phyloP scores from a whole-genome alignment of 371 early-diverging fungal species.

The Actinomortierella ambigua region DNA sequence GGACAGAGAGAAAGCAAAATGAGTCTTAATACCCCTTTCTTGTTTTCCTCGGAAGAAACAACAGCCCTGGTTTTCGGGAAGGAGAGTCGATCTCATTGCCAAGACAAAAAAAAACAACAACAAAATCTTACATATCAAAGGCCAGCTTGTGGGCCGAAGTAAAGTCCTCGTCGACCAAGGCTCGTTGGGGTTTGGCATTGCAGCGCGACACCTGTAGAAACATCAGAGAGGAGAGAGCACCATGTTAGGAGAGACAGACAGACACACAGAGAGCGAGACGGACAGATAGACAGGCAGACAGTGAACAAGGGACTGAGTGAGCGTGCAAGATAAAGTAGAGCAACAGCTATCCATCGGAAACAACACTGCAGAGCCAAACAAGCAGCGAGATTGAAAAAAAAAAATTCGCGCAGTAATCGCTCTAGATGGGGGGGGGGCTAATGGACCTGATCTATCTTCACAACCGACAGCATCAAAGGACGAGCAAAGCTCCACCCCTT shows the following conservation, averaged over 20 bases:
- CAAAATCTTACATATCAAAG: slow-evolving; percentile 79
- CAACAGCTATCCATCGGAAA: no score
- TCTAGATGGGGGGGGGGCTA: no score
- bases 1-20: no score
- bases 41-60: no score
- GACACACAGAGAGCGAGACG: not conserved
- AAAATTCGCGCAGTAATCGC: no score
- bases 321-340: no score
- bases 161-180: slow-evolving; percentile 80
- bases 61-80: no score
- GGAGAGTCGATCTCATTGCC: not conserved
- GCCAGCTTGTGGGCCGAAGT: slow-evolving; percentile 88
- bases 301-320: not conserved
- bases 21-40: no score
- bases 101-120: slow-evolving; percentile 2
- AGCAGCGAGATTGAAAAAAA: not conserved
- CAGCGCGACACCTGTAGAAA: slow-evolving; percentile 73
- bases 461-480: no score
- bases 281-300: not conserved
- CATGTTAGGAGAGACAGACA: not conserved
- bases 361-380: not conserved
- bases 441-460: no score
- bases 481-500: no score
- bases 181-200: slow-evolving; percentile 79
- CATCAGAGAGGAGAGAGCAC: not conserved